Conservation (phyloP, 768 basidiomycete genomes). For the Kwoniella botswanensis region DNA sequence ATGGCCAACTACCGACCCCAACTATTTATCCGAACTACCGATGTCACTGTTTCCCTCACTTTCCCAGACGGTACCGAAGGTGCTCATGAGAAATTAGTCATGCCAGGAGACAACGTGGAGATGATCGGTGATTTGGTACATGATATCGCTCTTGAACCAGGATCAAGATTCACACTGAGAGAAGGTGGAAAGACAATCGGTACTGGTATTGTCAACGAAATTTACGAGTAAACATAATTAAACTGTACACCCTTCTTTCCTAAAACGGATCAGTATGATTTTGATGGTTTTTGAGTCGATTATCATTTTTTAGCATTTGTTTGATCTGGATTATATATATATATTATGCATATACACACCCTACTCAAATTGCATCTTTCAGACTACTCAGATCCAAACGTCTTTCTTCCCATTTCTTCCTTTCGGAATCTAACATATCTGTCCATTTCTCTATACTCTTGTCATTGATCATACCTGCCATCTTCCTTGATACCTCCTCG, state of each 20-base stretch:
- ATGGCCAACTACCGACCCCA: conserved; percentile 93
- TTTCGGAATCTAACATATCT: conserved; percentile 31
- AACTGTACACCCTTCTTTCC: not conserved
- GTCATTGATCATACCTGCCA: conserved; percentile 14
- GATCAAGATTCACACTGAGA: conserved; percentile 89
- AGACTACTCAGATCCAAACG: conserved; percentile 22
- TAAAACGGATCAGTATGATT: not conserved
- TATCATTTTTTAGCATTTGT: not conserved
- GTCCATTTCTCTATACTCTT: conserved; percentile 37
- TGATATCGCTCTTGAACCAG: conserved; percentile 87
- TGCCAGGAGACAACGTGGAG: conserved; percentile 98
- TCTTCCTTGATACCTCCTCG: conserved; percentile 6
- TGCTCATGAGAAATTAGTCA: conserved; percentile 89
- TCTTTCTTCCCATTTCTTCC: conserved; percentile 31
- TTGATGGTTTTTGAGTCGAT: not conserved
- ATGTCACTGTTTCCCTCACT: conserved; percentile 80
- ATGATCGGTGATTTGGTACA: conserved; percentile 80
- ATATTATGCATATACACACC: conserved; percentile 32
- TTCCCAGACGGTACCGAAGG: conserved; percentile 86
- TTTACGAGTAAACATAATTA: conserved; percentile 60
- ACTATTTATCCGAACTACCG: conserved; percentile 92
- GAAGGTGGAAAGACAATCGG: conserved; percentile 95
- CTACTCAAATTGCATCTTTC: conserved; percentile 24
- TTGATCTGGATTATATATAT: conserved; percentile 17
- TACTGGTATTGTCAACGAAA: conserved; percentile 90